Conservation (phyloP, 169 alveolate genomes). For the Neospora caninum region DNA sequence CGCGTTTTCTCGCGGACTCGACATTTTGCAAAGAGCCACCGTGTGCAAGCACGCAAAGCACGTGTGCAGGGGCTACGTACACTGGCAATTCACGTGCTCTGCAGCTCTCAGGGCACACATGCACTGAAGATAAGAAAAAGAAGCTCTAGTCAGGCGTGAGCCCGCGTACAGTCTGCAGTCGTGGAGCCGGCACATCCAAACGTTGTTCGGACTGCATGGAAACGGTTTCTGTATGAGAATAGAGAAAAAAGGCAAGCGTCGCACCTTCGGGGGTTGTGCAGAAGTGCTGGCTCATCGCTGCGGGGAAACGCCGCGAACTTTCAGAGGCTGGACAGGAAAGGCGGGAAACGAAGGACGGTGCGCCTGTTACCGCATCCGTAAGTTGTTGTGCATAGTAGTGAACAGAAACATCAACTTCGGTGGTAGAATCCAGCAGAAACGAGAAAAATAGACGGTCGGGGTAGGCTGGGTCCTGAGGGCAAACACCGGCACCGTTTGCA, state of each 20-base stretch:
- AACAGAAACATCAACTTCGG: neutral
- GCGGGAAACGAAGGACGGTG: neutral
- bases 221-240: too few species aligned
- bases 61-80: too few species aligned
- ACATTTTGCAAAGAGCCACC: too few species aligned
- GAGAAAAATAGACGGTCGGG: constrained; percentile 25
- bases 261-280: neutral
- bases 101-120: too few species aligned
- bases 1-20: too few species aligned
- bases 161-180: too few species aligned
- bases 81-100: too few species aligned
- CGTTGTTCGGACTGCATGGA: too few species aligned
- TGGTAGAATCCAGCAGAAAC: neutral
- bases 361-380: neutral
- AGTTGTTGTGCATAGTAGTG: constrained; percentile 22
- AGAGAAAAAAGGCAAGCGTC: neutral
- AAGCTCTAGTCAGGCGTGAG: too few species aligned
- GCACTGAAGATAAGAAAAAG: too few species aligned
- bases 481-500: neutral
- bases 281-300: constrained; percentile 22
- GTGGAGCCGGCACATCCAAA: too few species aligned
- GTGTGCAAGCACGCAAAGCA: too few species aligned
- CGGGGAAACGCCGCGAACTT: neutral
- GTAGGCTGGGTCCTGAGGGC: neutral
- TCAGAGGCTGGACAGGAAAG: neutral